These are phyloP conservation scores for Torulaspora indica DNA, from an alignment of 805 yeast genomes.

Conservation along the genomic window DNA sequence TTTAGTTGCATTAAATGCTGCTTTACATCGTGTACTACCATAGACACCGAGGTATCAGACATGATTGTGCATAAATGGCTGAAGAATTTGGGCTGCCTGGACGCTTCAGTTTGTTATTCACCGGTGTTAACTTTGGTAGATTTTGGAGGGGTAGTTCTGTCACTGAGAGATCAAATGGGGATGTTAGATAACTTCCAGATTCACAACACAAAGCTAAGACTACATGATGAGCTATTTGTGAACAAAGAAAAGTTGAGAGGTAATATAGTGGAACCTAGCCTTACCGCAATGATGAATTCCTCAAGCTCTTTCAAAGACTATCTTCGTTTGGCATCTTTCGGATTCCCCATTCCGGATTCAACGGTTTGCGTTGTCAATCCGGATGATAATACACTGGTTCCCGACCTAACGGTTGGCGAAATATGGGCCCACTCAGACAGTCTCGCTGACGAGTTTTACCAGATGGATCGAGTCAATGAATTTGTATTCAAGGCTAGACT, in stretches of 20 bases:
- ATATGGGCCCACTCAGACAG: constrained; percentile 97
- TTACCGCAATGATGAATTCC: constrained; percentile 31
- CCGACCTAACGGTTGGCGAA: constrained; percentile 83
- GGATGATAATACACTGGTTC: constrained; percentile 71
- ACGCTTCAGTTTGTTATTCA: constrained; percentile 70
- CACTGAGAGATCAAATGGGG: constrained; percentile 82
- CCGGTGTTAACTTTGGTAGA: constrained; percentile 87
- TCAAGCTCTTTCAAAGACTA: constrained; percentile 41
- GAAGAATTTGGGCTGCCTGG: constrained; percentile 79
- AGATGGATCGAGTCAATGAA: constrained; percentile 35
- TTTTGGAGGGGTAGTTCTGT: constrained; percentile 92
- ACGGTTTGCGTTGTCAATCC: constrained; percentile 92
- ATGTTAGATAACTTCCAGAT: constrained; percentile 32
- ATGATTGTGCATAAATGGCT: constrained; percentile 86
- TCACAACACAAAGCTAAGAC: constrained; percentile 27
- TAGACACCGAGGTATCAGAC: constrained; percentile 90
- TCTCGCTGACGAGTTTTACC: constrained; percentile 52
- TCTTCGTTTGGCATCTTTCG: constrained; percentile 83
- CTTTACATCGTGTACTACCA: constrained; percentile 77
- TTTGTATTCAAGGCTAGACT: constrained; percentile 36
- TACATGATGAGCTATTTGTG: constrained; percentile 35
- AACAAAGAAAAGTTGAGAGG: constrained; percentile 36
- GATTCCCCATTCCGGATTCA: constrained; percentile 91
- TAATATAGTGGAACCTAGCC: constrained; percentile 32
- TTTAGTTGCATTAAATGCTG: constrained; percentile 84